Conservation (phyloP, 495 filamentous ascomycete genomes). For the Lasiosphaeria miniovina region DNA sequence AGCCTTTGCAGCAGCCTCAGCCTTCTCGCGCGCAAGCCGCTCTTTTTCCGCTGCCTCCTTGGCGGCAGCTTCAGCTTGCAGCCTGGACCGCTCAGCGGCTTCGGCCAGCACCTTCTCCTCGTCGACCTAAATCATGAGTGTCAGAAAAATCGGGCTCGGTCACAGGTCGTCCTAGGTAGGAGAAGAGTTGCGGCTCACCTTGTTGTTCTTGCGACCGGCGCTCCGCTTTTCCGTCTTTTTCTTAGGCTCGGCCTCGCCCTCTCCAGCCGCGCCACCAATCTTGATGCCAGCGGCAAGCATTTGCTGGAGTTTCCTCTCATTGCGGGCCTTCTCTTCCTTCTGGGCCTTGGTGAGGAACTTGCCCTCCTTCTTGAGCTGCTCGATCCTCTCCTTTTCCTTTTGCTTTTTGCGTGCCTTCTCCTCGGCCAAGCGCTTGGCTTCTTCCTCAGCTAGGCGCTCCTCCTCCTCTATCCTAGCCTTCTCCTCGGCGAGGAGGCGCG, state of each 20-base stretch:
- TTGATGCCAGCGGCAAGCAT: conserved; percentile 86
- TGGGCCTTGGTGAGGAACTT: conserved; percentile 95
- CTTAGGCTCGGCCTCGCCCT: conserved; percentile 52
- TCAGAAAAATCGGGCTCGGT: neutral
- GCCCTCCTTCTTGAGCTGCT: conserved; percentile 92
- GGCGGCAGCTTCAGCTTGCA: conserved; percentile 62
- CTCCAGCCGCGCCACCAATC: conserved; percentile 68
- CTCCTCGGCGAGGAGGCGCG: conserved; percentile 65
- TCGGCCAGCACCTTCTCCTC: conserved; percentile 67
- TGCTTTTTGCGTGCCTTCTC: conserved; percentile 78
- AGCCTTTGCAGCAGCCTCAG: conserved; percentile 50
- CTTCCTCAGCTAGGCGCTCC: conserved; percentile 66
- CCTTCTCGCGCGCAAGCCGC: conserved; percentile 45
- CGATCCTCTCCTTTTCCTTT: conserved; percentile 92
- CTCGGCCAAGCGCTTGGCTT: conserved; percentile 49
- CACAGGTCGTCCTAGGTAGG: no score
- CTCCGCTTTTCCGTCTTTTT: conserved; percentile 74
- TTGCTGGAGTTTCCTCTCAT: conserved; percentile 87
- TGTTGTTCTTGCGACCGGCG: conserved; percentile 63
- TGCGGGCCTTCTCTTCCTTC: conserved; percentile 76
- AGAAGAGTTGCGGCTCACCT: conserved; percentile 44
- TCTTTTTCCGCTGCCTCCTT: conserved; percentile 58
- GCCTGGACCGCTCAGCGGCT: conserved; percentile 63
- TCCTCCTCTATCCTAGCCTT: conserved; percentile 69
- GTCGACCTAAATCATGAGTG: conserved; percentile 52